Base-by-base conservation (phyloP, 2,329 filamentous ascomycete species). In the Diaporthe destruens region DNA sequence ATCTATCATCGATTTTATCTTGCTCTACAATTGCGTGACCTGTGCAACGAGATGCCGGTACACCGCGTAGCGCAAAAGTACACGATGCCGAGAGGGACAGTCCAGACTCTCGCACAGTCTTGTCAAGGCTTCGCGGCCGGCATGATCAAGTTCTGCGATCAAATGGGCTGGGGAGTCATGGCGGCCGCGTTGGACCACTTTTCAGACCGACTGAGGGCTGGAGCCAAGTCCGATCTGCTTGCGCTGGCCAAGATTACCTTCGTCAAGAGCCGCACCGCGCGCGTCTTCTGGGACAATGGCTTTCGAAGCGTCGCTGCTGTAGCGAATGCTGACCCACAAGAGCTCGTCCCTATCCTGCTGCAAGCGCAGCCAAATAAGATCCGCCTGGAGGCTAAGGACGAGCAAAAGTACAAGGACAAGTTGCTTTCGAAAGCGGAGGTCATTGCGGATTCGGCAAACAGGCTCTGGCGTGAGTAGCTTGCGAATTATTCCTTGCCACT, bases 61-160 rank as follows among this genome's bases (percentile, higher is more conserved):
- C 89, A 93, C 75, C 82, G 86, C 3, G 91, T 95, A 36, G 91
- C 93, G 34, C 85, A 86, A 20, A 94, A 93, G 78, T 95, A 94
- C 78, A 88, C 90, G 74, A 89, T 90, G 73, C 90, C 92, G 11
- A 88, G 93, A 25, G 93, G 93, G 1, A 86, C 88, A 6, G 89
- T 95, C 14, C 93, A 95, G 80, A 93, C 87, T 25, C 84, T 95
- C 1, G 89, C 92, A 2, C 92, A 94, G 77, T 92, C 91, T 1
- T 94, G 93, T 76, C 90, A 94, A 75, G 93, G 93, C 0, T 95
- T 95, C 77, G 93, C 92, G 4, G 91, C 92, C 2, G 92, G 92
- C 4, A 94, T 94, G 85, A 89, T 95, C 73, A 94, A 93, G 76
- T 95, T 95, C 78, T 95, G 93, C 78, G 87, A 94, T 76, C 87